These are phyloP conservation scores for Globisporangium middletonii DNA, from an alignment of 352 stramenopile genomes.

Conservation along the genomic window DNA sequence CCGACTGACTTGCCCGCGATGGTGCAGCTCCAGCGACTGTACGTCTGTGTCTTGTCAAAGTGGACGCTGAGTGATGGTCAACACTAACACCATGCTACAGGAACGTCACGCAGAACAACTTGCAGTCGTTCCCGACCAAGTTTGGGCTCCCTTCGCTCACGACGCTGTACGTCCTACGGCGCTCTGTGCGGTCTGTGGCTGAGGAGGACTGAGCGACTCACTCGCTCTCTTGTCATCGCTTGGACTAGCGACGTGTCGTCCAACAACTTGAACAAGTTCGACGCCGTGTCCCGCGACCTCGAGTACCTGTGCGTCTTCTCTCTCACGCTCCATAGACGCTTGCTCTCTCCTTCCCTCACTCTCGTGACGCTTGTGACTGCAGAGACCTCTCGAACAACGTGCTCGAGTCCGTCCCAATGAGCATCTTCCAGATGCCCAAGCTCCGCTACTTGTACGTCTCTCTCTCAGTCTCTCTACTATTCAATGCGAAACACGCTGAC, in stretches of 20 bases:
- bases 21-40: constrained; percentile 9
- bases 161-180: constrained; percentile 2
- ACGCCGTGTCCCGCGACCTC: constrained; percentile 5
- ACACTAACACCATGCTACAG: not conserved
- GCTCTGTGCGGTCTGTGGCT: too few species aligned
- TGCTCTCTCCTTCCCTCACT: too few species aligned
- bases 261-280: constrained; percentile 13
- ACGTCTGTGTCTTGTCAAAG: not conserved
- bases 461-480: too few species aligned
- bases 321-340: too few species aligned
- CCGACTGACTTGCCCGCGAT: constrained; percentile 5
- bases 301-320: constrained; percentile 7
- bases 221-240: not conserved
- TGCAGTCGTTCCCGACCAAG: constrained; percentile 8
- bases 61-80: too few species aligned
- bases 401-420: constrained; percentile 6
- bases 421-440: constrained; percentile 10
- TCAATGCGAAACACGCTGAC: too few species aligned
- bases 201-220: too few species aligned
- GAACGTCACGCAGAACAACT: constrained; percentile 11
- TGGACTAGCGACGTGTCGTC: constrained; percentile 10
- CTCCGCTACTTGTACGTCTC: constrained; percentile 10
- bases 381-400: constrained; percentile 15
- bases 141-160: constrained; percentile 10
- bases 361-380: not conserved